Conservation (phyloP, 2,329 filamentous ascomycete genomes). For the Lecanoromycetidae sp. region DNA sequence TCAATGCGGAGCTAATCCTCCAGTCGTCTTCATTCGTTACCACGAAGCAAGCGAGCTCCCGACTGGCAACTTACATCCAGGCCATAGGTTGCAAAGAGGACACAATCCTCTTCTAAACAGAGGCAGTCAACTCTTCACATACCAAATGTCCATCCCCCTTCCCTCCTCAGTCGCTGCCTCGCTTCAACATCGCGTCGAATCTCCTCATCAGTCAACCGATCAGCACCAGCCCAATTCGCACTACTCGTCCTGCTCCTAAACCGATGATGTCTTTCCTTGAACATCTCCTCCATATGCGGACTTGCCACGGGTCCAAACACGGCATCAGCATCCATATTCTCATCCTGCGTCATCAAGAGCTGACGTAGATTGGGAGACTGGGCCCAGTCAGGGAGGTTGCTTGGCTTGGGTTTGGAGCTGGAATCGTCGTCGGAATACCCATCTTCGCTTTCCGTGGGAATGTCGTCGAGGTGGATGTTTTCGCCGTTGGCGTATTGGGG, state of each 20-base stretch:
- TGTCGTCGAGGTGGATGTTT: conserved; percentile 82
- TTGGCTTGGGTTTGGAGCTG: conserved; percentile 37
- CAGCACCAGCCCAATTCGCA: conserved; percentile 76
- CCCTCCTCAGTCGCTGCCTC: conserved; percentile 63
- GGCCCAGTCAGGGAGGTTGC: conserved; percentile 69
- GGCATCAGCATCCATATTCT: conserved; percentile 58
- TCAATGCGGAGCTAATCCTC: background rate
- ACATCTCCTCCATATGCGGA: conserved; percentile 92
- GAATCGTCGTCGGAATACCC: conserved; percentile 57
- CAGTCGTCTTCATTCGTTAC: no score
- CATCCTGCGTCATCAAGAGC: conserved; percentile 69
- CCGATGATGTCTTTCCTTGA: conserved; percentile 74
- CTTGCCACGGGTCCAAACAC: conserved; percentile 85
- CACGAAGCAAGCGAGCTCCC: background rate
- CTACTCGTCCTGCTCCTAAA: conserved; percentile 87
- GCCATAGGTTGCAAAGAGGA: background rate
- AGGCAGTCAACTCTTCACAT: conserved; percentile 16
- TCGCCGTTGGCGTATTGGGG: conserved; percentile 83
- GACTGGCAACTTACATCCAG: background rate
- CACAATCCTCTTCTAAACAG: background rate
- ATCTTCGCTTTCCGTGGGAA: conserved; percentile 87
- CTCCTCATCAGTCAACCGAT: conserved; percentile 77
- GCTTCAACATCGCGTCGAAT: conserved; percentile 68
- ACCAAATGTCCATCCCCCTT: conserved; percentile 73
- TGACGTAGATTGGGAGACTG: conserved; percentile 71